phyloP scores from a whole-genome alignment of 768 basidiomycete genomes.

The Podaxis rugospora region DNA sequence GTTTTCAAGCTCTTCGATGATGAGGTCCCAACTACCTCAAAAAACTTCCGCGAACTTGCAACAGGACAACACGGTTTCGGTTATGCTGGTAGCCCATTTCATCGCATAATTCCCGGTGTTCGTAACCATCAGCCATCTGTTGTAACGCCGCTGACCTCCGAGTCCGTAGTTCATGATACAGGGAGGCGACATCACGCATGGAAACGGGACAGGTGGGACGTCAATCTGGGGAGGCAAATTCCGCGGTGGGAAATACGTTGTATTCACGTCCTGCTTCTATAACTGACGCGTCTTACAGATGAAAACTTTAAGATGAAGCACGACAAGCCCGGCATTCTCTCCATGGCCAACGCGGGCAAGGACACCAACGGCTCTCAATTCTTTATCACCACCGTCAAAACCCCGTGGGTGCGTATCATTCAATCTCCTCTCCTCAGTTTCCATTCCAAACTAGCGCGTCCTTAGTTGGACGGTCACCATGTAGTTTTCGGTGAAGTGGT shows the following conservation, averaged over 20 bases:
- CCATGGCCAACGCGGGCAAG: conserved; percentile 83
- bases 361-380: conserved; percentile 85
- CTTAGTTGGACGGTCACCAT: conserved; percentile 56
- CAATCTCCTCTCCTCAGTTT: background rate
- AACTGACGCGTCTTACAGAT: conserved; percentile 37
- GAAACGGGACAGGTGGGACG: conserved; percentile 77
- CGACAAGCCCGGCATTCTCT: conserved; percentile 56
- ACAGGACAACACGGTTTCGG: conserved; percentile 66
- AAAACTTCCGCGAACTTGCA: conserved; percentile 79
- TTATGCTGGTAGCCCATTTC: conserved; percentile 67
- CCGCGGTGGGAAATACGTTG: conserved; percentile 39
- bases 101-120: conserved; percentile 67
- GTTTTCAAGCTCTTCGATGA: conserved; percentile 83
- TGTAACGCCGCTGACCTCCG: background rate
- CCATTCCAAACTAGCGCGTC: background rate
- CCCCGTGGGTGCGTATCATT: conserved; percentile 48
- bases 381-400: conserved; percentile 71
- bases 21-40: conserved; percentile 74
- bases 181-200: conserved; percentile 79
- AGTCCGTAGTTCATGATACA: conserved; percentile 70
- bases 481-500: conserved; percentile 72
- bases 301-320: conserved; percentile 82
- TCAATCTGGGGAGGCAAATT: conserved; percentile 86
- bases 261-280: background rate
- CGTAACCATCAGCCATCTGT: conserved; percentile 15